These are phyloP conservation scores for Pythium pyrilobum DNA, from an alignment of 352 stramenopile species.

Conservation along the genomic window DNA sequence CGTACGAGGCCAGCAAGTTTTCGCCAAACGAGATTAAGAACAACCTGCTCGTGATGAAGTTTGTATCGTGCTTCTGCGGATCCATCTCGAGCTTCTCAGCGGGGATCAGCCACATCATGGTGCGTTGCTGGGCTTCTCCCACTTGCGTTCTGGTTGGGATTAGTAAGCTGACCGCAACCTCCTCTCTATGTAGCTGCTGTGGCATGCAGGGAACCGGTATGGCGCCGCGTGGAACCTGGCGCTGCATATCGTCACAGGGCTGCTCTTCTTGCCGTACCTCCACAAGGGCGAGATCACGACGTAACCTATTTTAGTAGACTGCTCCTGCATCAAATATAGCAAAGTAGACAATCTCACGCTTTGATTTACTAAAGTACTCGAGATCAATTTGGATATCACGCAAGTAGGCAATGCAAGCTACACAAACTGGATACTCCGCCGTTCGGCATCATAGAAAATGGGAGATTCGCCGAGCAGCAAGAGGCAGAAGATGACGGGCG, in stretches of 20 bases:
- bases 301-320: too few relatives aligned
- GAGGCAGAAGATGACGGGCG: slow-evolving; percentile 17
- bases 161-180: neutral
- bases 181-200: slow-evolving; percentile 9
- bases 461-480: slow-evolving; percentile 12
- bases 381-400: too few relatives aligned
- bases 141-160: too few relatives aligned
- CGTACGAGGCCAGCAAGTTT: slow-evolving; percentile 28
- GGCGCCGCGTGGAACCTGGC: slow-evolving; percentile 20
- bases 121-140: slow-evolving; percentile 2
- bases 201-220: slow-evolving; percentile 17
- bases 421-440: neutral
- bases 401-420: too few relatives aligned
- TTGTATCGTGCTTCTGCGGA: slow-evolving; percentile 37
- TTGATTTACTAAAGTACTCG: too few relatives aligned
- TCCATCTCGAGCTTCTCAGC: slow-evolving; percentile 32
- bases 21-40: slow-evolving; percentile 21
- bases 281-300: slow-evolving; percentile 10
- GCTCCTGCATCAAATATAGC: too few relatives aligned
- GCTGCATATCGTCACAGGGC: slow-evolving; percentile 22
- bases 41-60: slow-evolving; percentile 35
- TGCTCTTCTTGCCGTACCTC: slow-evolving; percentile 33
- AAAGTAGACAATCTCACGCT: too few relatives aligned
- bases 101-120: slow-evolving; percentile 29
- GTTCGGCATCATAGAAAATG: neutral